Conservation (phyloP, 768 basidiomycete species). For the Leccinum truebloodii region DNA sequence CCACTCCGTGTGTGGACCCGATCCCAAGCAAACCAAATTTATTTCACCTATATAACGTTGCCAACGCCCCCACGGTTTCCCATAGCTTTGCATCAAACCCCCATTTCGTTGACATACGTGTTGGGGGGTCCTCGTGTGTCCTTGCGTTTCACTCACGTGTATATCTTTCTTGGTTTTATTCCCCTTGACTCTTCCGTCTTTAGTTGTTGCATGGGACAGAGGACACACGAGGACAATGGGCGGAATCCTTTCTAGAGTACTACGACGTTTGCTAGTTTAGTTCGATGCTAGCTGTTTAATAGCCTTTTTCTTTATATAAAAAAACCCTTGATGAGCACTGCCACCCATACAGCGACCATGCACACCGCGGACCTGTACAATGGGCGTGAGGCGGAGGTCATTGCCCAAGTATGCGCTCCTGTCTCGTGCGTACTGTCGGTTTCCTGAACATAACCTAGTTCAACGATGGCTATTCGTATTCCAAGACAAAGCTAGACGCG, state of each 20-base stretch:
- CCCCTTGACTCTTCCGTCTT: conserved; percentile 11
- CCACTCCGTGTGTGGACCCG: conserved; percentile 20
- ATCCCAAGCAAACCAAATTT: conserved; percentile 33
- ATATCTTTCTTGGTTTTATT: conserved; percentile 29
- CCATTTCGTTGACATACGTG: conserved; percentile 10
- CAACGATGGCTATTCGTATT: conserved; percentile 51
- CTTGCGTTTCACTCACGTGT: conserved; percentile 8
- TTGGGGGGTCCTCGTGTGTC: conserved; percentile 23
- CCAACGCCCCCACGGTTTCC: conserved; percentile 29
- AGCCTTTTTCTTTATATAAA: conserved; percentile 18
- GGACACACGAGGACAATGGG: conserved; percentile 21
- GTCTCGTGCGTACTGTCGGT: neutral
- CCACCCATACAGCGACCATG: conserved; percentile 20
- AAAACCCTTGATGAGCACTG: conserved; percentile 23
- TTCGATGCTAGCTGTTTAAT: conserved; percentile 34
- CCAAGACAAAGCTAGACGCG: conserved; percentile 34
- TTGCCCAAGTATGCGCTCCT: conserved; percentile 23
- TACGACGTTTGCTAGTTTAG: conserved; percentile 29
- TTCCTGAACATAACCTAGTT: conserved; percentile 48
- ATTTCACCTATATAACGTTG: conserved; percentile 38
- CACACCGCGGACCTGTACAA: conserved; percentile 28
- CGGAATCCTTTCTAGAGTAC: conserved; percentile 27
- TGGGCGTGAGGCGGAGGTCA: conserved; percentile 33
- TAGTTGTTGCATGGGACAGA: conserved; percentile 20
- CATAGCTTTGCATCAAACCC: conserved; percentile 26